These are phyloP conservation scores for Didymella exigua DNA, from an alignment of 2,329 filamentous ascomycete genomes.

Conservation along the genomic window DNA sequence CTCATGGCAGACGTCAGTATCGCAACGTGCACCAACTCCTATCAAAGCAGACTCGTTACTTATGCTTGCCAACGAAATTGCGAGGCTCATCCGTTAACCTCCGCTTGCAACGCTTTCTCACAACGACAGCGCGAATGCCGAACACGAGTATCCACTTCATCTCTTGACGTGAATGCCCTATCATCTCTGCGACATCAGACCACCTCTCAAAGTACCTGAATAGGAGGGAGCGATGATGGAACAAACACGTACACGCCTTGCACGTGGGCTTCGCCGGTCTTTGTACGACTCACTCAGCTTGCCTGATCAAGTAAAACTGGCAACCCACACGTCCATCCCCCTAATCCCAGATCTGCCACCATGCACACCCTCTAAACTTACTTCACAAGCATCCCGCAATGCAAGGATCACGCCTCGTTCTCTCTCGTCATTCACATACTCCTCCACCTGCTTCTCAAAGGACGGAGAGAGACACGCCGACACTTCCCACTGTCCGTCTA, in stretches of 20 bases:
- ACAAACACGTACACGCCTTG: background rate
- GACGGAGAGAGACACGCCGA: conserved; percentile 20
- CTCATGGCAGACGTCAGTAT: no score
- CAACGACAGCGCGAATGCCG: no score
- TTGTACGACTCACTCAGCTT: background rate
- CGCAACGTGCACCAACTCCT: no score
- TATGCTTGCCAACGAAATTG: no score
- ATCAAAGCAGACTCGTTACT: no score
- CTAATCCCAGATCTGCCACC: conserved; percentile 21
- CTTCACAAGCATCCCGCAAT: conserved; percentile 28
- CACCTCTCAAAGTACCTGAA: background rate
- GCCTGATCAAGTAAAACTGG: conserved; percentile 21
- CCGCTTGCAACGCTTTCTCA: no score
- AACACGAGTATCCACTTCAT: no score
- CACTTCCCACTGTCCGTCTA: conserved; percentile 52
- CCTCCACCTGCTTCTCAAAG: conserved; percentile 24
- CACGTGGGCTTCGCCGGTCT: background rate
- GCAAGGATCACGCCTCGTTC: conserved; percentile 22
- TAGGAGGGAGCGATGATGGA: no score
- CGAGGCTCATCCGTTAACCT: no score
- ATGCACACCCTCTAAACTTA: conserved; percentile 21
- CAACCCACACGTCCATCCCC: conserved; percentile 30
- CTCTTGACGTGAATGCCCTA: no score
- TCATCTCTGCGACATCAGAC: background rate
- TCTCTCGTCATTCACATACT: conserved; percentile 21